A percentile compares a stretch with the other conserved stretches of the same genome.
Evolutionary conservation across 202 grass and related monocot genomes (phyloP).

Genomic region (Carex arenaria): DNA sequence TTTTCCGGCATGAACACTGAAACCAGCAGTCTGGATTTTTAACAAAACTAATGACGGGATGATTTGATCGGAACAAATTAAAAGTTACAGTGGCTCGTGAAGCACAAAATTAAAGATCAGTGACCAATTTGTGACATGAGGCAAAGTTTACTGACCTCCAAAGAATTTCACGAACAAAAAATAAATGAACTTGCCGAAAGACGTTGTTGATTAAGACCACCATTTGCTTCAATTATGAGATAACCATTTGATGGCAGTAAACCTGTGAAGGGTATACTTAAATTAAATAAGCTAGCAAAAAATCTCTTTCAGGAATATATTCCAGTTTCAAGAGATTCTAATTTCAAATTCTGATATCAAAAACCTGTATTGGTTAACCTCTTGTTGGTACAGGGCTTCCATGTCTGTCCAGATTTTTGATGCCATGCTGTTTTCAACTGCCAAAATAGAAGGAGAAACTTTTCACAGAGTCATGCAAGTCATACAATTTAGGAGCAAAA

Average conservation of each 20-base stretch:
- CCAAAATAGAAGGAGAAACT: conserved; percentile 13
- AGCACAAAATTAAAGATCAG: background rate
- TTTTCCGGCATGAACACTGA: background rate
- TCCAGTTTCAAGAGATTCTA: background rate
- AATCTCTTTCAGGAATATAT: conserved; percentile 10
- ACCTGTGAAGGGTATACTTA: conserved; percentile 41
- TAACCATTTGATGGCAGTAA: conserved; percentile 78
- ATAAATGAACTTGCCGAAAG: conserved; percentile 67
- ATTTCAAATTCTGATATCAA: conserved; percentile 22
- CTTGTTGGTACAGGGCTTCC: conserved; percentile 55
- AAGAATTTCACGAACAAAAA: conserved; percentile 7
- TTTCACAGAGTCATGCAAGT: background rate
- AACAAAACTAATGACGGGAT: background rate
- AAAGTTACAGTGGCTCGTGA: background rate
- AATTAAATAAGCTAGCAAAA: conserved; percentile 1
- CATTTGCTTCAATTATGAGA: conserved; percentile 94
- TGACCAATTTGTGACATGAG: background rate
- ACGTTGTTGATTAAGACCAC: conserved; percentile 90
- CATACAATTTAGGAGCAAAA: conserved; percentile 5
- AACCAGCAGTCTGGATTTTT: background rate
- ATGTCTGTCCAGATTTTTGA: conserved; percentile 48
- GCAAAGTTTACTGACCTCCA: background rate
- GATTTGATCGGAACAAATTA: background rate
- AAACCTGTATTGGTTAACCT: conserved; percentile 59
- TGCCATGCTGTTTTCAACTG: conserved; percentile 50